Evolutionary conservation across 1,139 yeast genomes (phyloP).

Genomic region (Pichia sp.): DNA sequence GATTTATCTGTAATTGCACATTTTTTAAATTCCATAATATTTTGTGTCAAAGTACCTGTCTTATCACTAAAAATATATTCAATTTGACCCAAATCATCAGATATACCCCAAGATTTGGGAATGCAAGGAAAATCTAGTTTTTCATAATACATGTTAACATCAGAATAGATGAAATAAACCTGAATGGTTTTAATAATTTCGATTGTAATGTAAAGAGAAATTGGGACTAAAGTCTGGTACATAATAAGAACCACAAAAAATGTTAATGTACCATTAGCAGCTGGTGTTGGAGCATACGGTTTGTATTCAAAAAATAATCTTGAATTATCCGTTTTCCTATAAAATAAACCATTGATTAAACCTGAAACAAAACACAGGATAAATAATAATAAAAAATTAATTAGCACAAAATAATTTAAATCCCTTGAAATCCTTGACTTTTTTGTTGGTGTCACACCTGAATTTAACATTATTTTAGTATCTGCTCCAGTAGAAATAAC

Average conservation of each 20-base stretch:
- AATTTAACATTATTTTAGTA: slow-evolving; percentile 51
- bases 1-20: slow-evolving; percentile 45
- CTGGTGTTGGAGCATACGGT: slow-evolving; percentile 45
- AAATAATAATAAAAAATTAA: slow-evolving; percentile 44
- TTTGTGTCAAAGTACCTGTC: slow-evolving; percentile 57
- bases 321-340: slow-evolving; percentile 33
- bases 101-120: slow-evolving; percentile 56
- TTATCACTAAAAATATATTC: slow-evolving; percentile 58
- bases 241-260: slow-evolving; percentile 49
- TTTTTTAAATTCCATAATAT: slow-evolving; percentile 55
- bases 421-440: slow-evolving; percentile 48
- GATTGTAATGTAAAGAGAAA: slow-evolving; percentile 52
- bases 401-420: slow-evolving; percentile 43
- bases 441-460: slow-evolving; percentile 53
- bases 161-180: slow-evolving; percentile 51
- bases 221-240: slow-evolving; percentile 54
- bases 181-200: slow-evolving; percentile 56
- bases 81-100: slow-evolving; percentile 61
- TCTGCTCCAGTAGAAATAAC: slow-evolving; percentile 50
- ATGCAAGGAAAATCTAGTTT: slow-evolving; percentile 52
- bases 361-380: slow-evolving; percentile 49
- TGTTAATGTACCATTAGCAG: slow-evolving; percentile 44
- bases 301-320: slow-evolving; percentile 44
- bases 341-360: slow-evolving; percentile 45
- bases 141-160: slow-evolving; percentile 45